These are phyloP conservation scores for Podaxis carcinomalis DNA, from an alignment of 768 basidiomycete species.

Conservation along the genomic window DNA sequence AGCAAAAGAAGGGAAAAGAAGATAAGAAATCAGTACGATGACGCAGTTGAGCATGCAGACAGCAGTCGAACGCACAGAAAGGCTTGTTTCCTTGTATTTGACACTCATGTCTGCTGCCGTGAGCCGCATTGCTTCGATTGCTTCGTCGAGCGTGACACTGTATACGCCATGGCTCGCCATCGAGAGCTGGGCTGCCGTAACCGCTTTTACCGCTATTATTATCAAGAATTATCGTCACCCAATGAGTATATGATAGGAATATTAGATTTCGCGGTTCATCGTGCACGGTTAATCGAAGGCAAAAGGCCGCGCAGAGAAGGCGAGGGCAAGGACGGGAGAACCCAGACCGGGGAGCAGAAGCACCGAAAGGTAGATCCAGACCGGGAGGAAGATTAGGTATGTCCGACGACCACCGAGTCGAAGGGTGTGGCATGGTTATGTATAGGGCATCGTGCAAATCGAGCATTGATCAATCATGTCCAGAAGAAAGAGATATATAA, in stretches of 20 bases:
- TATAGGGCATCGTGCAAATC: background rate
- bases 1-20: slow-evolving; percentile 5
- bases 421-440: too few relatives aligned
- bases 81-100: slow-evolving; percentile 93
- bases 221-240: background rate
- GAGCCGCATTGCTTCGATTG: slow-evolving; percentile 91
- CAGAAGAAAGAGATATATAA: background rate
- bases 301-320: background rate
- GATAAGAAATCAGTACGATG: background rate
- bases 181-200: slow-evolving; percentile 91
- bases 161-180: slow-evolving; percentile 89
- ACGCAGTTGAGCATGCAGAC: slow-evolving; percentile 3
- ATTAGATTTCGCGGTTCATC: background rate
- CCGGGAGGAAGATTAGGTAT: too few relatives aligned
- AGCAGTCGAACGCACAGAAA: slow-evolving; percentile 54
- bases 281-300: background rate
- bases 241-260: background rate
- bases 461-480: background rate
- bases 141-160: slow-evolving; percentile 87
- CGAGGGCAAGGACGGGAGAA: background rate
- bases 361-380: background rate
- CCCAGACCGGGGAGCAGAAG: background rate
- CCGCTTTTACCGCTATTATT: slow-evolving; percentile 76
- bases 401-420: too few relatives aligned
- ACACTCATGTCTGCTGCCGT: slow-evolving; percentile 94